These are phyloP conservation scores for Thoreauomyces humboldtii DNA, from an alignment of 192 early-diverging fungal genomes.

Conservation along the genomic window DNA sequence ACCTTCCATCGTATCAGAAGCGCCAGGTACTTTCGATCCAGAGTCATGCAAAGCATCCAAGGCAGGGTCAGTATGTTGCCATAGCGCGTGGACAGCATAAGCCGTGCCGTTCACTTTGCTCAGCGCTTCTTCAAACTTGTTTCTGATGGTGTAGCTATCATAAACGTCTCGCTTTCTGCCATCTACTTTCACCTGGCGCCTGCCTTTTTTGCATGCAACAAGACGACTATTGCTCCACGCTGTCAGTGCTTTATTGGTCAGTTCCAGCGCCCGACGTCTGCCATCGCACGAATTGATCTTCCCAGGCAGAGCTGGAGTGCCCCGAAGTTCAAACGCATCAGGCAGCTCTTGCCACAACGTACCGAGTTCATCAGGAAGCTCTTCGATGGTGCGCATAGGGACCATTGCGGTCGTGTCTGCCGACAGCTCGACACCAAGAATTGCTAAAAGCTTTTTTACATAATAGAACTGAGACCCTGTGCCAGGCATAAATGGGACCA, in stretches of 20 bases:
- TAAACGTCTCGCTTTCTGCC: slow-evolving; percentile 14
- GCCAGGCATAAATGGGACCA: slow-evolving; percentile 1
- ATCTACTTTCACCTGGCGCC: slow-evolving; percentile 1
- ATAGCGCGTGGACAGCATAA: slow-evolving; percentile 1
- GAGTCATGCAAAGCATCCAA: slow-evolving; percentile 3
- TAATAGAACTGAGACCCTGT: slow-evolving; percentile 7
- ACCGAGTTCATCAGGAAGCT: slow-evolving; percentile 2
- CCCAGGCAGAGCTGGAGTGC: slow-evolving; percentile 2
- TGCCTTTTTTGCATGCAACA: slow-evolving; percentile 3
- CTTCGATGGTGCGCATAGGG: slow-evolving; percentile 4
- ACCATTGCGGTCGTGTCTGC: slow-evolving; percentile 2
- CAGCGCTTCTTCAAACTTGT: slow-evolving; percentile 4
- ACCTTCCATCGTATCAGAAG: not conserved
- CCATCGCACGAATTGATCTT: not conserved
- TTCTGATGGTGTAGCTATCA: not conserved
- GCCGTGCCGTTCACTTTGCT: slow-evolving; percentile 1
- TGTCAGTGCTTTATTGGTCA: slow-evolving; percentile 8
- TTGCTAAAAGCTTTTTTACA: not conserved
- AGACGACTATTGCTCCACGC: slow-evolving; percentile 10
- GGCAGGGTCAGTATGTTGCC: not conserved
- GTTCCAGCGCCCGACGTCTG: slow-evolving; percentile 1
- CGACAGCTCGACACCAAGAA: slow-evolving; percentile 7
- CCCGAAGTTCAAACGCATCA: not conserved
- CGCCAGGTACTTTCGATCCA: not conserved
- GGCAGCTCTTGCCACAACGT: slow-evolving; percentile 5